A percentile compares a stretch with the other conserved stretches of the same genome.
Conservation (phyloP, 2,329 filamentous ascomycete species). For the Emergomyces africanus region DNA sequence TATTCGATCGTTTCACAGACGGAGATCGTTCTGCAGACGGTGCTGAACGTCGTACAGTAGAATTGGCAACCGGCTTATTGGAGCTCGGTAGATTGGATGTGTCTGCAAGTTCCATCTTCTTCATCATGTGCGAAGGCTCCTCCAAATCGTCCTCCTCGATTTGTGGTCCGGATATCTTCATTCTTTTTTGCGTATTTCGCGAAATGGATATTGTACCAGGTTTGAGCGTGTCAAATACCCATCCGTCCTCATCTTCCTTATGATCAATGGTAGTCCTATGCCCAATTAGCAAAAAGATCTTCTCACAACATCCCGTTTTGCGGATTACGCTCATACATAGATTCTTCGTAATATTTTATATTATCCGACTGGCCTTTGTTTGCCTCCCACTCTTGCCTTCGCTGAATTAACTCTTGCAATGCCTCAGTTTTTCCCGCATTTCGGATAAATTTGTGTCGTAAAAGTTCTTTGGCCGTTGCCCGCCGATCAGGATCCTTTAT, state of each 20-base stretch:
- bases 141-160: slow-evolving; percentile 23
- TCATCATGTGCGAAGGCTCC: slow-evolving; percentile 28
- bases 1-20: slow-evolving; percentile 25
- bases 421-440: slow-evolving; percentile 78
- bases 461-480: slow-evolving; percentile 71
- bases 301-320: neutral
- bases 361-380: slow-evolving; percentile 56
- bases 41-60: slow-evolving; percentile 37
- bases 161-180: slow-evolving; percentile 31
- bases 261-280: slow-evolving; percentile 47
- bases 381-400: slow-evolving; percentile 71
- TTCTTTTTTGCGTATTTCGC: slow-evolving; percentile 37
- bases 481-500: slow-evolving; percentile 82
- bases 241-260: slow-evolving; percentile 63
- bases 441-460: slow-evolving; percentile 80
- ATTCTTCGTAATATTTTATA: slow-evolving; percentile 86
- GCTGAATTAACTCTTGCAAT: slow-evolving; percentile 70
- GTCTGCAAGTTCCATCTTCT: slow-evolving; percentile 29
- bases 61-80: slow-evolving; percentile 42
- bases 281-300: slow-evolving; percentile 1
- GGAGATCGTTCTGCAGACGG: slow-evolving; percentile 36
- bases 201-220: slow-evolving; percentile 48
- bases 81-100: slow-evolving; percentile 17
- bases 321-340: slow-evolving; percentile 41
- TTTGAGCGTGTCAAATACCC: slow-evolving; percentile 93